Evolutionary conservation across 2,329 filamentous ascomycete species (phyloP).

Genomic region (Daldinia sp.): DNA sequence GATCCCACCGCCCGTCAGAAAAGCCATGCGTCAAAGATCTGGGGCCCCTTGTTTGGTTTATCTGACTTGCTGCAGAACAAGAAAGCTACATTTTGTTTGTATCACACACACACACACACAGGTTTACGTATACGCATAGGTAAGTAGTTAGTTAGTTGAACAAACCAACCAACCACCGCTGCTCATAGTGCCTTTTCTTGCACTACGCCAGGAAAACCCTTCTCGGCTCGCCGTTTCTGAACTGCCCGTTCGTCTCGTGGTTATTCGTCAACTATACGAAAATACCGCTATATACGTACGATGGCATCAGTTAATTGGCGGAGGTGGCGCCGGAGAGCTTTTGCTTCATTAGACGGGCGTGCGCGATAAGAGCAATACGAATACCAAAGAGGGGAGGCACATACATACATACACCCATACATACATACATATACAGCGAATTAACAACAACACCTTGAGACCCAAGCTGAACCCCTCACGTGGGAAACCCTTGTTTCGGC

Average conservation of each 20-base stretch:
- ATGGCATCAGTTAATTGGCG: slow-evolving; percentile 6
- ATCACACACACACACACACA: slow-evolving; percentile 20
- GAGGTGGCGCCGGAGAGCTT: background rate
- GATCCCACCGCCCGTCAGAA: slow-evolving; percentile 31
- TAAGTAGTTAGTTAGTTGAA: slow-evolving; percentile 6
- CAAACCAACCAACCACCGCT: slow-evolving; percentile 16
- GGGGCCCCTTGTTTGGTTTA: slow-evolving; percentile 25
- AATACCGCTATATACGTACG: background rate
- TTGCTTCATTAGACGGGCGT: background rate
- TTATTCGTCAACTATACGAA: slow-evolving; percentile 29
- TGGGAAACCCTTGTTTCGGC: slow-evolving; percentile 35
- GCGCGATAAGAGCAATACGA: slow-evolving; percentile 21
- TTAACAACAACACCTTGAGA: slow-evolving; percentile 13
- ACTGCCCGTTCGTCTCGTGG: background rate
- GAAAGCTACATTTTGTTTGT: slow-evolving; percentile 27
- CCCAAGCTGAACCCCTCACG: slow-evolving; percentile 25
- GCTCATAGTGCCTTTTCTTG: slow-evolving; percentile 4
- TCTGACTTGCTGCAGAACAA: slow-evolving; percentile 33
- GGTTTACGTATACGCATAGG: background rate
- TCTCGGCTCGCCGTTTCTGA: slow-evolving; percentile 12
- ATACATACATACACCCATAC: background rate
- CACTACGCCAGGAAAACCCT: slow-evolving; percentile 6
- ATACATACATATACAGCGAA: background rate
- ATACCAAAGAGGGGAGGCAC: slow-evolving; percentile 7
- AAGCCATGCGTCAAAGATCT: slow-evolving; percentile 37